phyloP scores from a whole-genome alignment of 2,329 filamentous ascomycete species.

The Ciborinia camelliae region DNA sequence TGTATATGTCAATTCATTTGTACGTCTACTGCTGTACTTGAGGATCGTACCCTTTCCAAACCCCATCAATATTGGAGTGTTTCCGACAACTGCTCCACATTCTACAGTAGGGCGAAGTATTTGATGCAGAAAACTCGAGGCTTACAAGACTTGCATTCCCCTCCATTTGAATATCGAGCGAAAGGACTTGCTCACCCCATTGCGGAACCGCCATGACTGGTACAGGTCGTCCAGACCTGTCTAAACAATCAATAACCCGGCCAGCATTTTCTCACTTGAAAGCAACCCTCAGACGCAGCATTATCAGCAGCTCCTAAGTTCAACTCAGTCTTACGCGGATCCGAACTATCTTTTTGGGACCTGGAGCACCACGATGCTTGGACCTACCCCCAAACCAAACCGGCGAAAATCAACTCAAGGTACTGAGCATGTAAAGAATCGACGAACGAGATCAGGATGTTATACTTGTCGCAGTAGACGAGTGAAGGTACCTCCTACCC shows the following conservation, averaged over 20 bases:
- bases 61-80: not conserved
- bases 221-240: conserved; percentile 6
- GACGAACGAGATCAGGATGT: conserved; percentile 89
- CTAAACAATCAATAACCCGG: conserved; percentile 5
- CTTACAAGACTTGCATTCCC: not conserved
- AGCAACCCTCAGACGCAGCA: not conserved
- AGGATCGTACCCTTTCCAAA: not conserved
- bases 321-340: conserved; percentile 24
- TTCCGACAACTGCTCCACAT: not conserved
- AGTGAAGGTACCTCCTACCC: conserved; percentile 61
- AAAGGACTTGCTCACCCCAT: not conserved
- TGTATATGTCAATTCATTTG: conserved; percentile 1
- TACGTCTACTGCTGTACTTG: conserved; percentile 6
- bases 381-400: conserved; percentile 32
- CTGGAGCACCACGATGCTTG: conserved; percentile 34
- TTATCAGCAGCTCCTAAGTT: conserved; percentile 13
- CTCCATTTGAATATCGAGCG: not conserved
- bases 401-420: conserved; percentile 33
- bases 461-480: conserved; percentile 85
- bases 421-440: conserved; percentile 69
- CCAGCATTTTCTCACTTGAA: conserved; percentile 13
- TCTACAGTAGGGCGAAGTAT: not conserved
- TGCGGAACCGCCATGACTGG: conserved; percentile 5
- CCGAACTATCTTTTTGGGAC: conserved; percentile 35
- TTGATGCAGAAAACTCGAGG: not conserved